A percentile compares a stretch with the other conserved stretches of the same genome.
phyloP scores from a whole-genome alignment of 495 filamentous ascomycete genomes.

The Podospora pseudoanserina region DNA sequence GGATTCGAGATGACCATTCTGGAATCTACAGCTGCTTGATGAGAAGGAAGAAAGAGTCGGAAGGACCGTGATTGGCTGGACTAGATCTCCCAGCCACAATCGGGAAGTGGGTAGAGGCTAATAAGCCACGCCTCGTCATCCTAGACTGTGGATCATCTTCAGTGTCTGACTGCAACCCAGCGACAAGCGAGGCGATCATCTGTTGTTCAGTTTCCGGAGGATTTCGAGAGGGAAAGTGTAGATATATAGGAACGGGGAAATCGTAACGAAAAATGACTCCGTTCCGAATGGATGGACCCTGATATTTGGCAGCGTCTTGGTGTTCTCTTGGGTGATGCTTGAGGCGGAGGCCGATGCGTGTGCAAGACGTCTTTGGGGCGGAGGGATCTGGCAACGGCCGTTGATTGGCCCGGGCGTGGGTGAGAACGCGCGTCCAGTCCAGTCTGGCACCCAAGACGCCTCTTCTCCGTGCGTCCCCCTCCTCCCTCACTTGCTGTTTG shows the following conservation, averaged over 20 bases:
- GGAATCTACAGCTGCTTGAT: neutral
- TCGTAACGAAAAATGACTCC: neutral
- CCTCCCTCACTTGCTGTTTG: slow-evolving; percentile 5
- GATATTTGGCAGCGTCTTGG: slow-evolving; percentile 1
- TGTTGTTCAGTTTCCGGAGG: neutral
- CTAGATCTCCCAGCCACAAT: slow-evolving; percentile 1
- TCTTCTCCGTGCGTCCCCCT: slow-evolving; percentile 21
- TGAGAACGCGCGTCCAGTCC: slow-evolving; percentile 31
- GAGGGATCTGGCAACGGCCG: slow-evolving; percentile 19
- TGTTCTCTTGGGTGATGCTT: slow-evolving; percentile 12
- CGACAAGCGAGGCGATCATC: neutral
- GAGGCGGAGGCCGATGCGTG: slow-evolving; percentile 27
- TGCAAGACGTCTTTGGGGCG: slow-evolving; percentile 26
- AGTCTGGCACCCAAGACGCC: slow-evolving; percentile 12
- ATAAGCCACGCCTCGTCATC: slow-evolving; percentile 25
- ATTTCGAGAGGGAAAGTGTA: neutral
- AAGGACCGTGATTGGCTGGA: neutral
- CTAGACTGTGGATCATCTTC: neutral
- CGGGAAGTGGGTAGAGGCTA: slow-evolving; percentile 4
- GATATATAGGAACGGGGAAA: neutral
- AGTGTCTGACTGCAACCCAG: neutral
- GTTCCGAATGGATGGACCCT: slow-evolving; percentile 1
- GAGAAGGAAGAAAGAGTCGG: neutral
- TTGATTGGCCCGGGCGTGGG: slow-evolving; percentile 23
- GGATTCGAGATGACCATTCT: neutral